Conservation (phyloP, 2,329 filamentous ascomycete genomes). For the Nigrospora oryzae region DNA sequence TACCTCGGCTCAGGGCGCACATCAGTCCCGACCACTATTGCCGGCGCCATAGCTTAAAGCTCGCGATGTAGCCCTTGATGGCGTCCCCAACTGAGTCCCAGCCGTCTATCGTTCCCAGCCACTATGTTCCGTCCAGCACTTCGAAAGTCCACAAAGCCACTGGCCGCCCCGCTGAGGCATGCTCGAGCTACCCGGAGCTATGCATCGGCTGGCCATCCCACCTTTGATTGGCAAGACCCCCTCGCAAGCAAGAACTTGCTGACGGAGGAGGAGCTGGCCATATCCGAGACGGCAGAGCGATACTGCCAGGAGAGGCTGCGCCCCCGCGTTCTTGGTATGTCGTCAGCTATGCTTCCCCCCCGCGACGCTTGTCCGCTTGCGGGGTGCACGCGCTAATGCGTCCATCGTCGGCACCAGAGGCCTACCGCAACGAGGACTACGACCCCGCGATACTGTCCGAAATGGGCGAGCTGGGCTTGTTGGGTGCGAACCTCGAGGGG, state of each 20-base stretch:
- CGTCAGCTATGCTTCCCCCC: conserved; percentile 1
- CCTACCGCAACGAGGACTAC: conserved; percentile 72
- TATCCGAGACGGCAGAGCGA: conserved; percentile 81
- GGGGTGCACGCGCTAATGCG: neutral
- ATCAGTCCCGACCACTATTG: no score
- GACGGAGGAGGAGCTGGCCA: conserved; percentile 85
- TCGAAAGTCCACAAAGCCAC: neutral
- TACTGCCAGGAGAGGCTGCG: conserved; percentile 89
- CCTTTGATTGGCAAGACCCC: conserved; percentile 90
- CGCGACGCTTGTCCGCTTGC: neutral
- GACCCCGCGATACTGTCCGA: conserved; percentile 79
- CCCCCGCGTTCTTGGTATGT: conserved; percentile 75
- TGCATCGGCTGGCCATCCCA: conserved; percentile 17
- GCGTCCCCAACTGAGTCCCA: no score
- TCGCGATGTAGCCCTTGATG: no score
- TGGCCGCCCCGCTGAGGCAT: neutral
- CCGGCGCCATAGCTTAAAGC: no score
- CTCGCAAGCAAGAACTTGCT: conserved; percentile 65
- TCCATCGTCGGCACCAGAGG: conserved; percentile 11
- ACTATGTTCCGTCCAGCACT: conserved; percentile 1
- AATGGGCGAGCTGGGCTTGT: conserved; percentile 86
- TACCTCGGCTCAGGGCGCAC: no score
- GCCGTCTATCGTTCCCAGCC: neutral
- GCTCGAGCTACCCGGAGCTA: conserved; percentile 10
- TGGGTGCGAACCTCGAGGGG: conserved; percentile 78